Percentiles rank a stretch among this genome's conserved stretches.
phyloP scores from a whole-genome alignment of 768 basidiomycete species.

The Dendrothele bispora region DNA sequence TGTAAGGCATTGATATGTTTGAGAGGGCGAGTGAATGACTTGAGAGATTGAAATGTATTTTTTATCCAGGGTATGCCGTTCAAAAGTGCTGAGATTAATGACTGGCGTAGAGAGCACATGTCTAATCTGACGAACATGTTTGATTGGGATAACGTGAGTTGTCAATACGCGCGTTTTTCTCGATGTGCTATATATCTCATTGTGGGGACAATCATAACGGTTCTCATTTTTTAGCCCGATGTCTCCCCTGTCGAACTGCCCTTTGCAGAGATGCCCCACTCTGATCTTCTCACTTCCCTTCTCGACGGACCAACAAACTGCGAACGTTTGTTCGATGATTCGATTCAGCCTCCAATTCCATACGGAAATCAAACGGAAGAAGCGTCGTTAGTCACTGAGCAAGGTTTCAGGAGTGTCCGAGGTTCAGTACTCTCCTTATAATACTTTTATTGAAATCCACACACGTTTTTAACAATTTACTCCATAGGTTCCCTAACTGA shows the following conservation, averaged over 20 bases:
- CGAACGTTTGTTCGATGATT: slow-evolving; percentile 1
- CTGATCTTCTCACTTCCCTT: slow-evolving; percentile 6
- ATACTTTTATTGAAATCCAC: no score
- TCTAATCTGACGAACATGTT: slow-evolving; percentile 2
- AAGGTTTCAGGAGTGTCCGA: slow-evolving; percentile 6
- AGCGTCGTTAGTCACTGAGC: slow-evolving; percentile 5
- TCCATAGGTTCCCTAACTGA: slow-evolving; percentile 6
- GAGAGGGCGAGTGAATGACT: no score
- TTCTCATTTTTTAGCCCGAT: slow-evolving; percentile 1
- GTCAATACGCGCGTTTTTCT: no score
- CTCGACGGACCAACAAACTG: slow-evolving; percentile 10
- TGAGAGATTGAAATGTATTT: no score
- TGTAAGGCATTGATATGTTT: background rate
- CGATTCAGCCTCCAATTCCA: slow-evolving; percentile 4
- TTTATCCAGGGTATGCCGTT: slow-evolving; percentile 5
- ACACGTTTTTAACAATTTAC: no score
- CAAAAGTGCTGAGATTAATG: slow-evolving; percentile 4
- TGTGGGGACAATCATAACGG: no score
- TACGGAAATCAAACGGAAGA: slow-evolving; percentile 4
- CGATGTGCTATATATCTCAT: no score
- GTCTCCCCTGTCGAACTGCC: slow-evolving; percentile 1
- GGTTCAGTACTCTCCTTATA: no score
- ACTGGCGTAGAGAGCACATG: slow-evolving; percentile 11
- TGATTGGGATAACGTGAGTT: slow-evolving; percentile 1
- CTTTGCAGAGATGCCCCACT: slow-evolving; percentile 4